Percentiles rank a stretch among this genome's conserved stretches.
Evolutionary conservation across 371 early-diverging fungal species (phyloP).

Genomic region (Mortierella polycephala): DNA sequence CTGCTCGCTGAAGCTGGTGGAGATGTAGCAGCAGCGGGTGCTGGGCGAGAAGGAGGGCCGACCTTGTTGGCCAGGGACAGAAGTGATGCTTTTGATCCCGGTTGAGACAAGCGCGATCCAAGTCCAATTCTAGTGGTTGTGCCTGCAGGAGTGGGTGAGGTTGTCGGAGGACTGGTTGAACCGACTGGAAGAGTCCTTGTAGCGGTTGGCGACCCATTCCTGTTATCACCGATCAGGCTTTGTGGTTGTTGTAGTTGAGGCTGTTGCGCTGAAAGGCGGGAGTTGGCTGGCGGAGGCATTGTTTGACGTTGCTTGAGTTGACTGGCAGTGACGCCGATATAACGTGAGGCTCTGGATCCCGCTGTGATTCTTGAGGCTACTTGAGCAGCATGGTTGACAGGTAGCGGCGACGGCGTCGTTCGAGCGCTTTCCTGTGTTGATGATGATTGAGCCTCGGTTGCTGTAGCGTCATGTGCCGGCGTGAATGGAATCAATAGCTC

Average conservation of each 20-base stretch:
- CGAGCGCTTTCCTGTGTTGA: conserved; percentile 14
- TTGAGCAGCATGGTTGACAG: conserved; percentile 51
- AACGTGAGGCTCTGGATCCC: conserved; percentile 69
- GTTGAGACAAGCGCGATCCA: conserved; percentile 22
- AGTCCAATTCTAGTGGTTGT: conserved; percentile 12
- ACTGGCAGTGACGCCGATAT: conserved; percentile 68
- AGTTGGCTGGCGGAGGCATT: conserved; percentile 35
- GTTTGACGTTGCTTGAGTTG: conserved; percentile 63
- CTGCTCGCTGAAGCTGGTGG: conserved; percentile 8
- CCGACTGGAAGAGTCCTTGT: background rate
- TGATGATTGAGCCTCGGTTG: background rate
- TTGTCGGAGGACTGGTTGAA: conserved; percentile 11
- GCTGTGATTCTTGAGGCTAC: conserved; percentile 59
- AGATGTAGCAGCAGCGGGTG: conserved; percentile 11
- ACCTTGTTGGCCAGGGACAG: conserved; percentile 9
- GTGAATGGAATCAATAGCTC: conserved; percentile 48
- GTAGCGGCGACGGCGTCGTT: conserved; percentile 11
- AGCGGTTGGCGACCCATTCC: conserved; percentile 10
- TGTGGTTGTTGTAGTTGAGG: conserved; percentile 2
- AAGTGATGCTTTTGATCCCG: conserved; percentile 15
- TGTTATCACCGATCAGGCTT: background rate
- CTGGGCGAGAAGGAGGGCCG: conserved; percentile 1
- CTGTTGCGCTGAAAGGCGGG: conserved; percentile 14
- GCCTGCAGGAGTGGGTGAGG: conserved; percentile 23
- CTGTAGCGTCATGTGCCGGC: conserved; percentile 33